Conservation (phyloP, 768 basidiomycete genomes). For the Boletus rufocinnamomeus region DNA sequence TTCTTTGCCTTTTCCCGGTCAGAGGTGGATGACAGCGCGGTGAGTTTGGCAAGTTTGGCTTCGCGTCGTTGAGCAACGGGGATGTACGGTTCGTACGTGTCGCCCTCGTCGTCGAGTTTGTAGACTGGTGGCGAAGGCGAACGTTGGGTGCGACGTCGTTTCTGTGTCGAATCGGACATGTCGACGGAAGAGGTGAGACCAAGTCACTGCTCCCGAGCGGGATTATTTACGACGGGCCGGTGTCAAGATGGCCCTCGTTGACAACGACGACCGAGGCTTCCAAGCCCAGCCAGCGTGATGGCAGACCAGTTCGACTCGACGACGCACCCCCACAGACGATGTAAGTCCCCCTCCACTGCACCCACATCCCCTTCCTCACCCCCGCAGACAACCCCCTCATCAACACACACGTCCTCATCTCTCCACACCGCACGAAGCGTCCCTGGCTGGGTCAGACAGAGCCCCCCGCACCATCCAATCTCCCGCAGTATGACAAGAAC, state of each 20-base stretch:
- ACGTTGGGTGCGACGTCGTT: conserved; percentile 54
- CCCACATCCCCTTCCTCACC: neutral
- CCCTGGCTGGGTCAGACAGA: conserved; percentile 93
- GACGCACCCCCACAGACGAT: conserved; percentile 68
- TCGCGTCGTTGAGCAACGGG: conserved; percentile 84
- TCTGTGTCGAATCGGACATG: conserved; percentile 40
- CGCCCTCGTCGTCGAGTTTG: conserved; percentile 61
- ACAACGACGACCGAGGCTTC: neutral
- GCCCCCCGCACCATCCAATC: conserved; percentile 48
- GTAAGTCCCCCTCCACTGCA: conserved; percentile 41
- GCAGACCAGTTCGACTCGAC: conserved; percentile 54
- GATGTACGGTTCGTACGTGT: conserved; percentile 81
- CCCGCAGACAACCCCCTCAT: conserved; percentile 76
- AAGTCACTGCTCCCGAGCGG: neutral
- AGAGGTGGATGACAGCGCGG: conserved; percentile 57
- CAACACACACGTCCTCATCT: conserved; percentile 76
- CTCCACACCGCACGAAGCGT: conserved; percentile 86
- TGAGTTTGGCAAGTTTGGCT: conserved; percentile 75
- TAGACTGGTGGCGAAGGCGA: conserved; percentile 61
- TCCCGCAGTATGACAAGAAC: conserved; percentile 65
- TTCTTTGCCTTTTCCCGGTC: conserved; percentile 51
- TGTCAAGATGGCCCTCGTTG: neutral
- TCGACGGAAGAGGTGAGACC: neutral
- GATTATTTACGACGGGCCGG: neutral
- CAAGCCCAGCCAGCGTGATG: conserved; percentile 8